These are phyloP conservation scores for Artemisia tridentata DNA, from an alignment of 129 eudicot species.

Conservation along the genomic window DNA sequence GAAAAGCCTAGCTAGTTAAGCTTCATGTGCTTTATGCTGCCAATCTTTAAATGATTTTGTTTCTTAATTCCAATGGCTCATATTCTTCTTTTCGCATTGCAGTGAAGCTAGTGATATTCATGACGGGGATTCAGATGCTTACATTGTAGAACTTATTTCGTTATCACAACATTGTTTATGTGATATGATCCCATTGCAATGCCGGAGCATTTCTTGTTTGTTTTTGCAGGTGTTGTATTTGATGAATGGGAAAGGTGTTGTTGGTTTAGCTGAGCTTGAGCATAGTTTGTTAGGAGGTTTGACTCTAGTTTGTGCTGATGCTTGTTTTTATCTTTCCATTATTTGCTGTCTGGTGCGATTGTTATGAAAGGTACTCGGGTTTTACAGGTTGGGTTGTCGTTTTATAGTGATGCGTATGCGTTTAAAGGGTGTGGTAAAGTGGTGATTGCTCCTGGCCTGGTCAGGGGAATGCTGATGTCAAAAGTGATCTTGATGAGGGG, in stretches of 20 bases:
- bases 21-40: too few relatives aligned
- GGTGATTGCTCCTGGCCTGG: slow-evolving; percentile 22
- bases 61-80: too few relatives aligned
- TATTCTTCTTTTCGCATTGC: too few relatives aligned
- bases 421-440: slow-evolving; percentile 59
- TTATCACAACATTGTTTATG: too few relatives aligned
- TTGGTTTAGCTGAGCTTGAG: slow-evolving; percentile 51
- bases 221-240: slow-evolving; percentile 51
- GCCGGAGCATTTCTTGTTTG: slow-evolving; percentile 52
- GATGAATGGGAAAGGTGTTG: slow-evolving; percentile 52
- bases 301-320: slow-evolving; percentile 54
- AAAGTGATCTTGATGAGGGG: slow-evolving; percentile 81
- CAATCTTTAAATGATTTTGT: too few relatives aligned
- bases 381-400: slow-evolving; percentile 66
- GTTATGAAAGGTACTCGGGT: slow-evolving; percentile 81
- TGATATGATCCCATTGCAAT: slow-evolving; percentile 33
- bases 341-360: slow-evolving; percentile 49
- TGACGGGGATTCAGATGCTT: too few relatives aligned
- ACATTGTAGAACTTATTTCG: too few relatives aligned
- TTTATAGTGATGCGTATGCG: slow-evolving; percentile 56
- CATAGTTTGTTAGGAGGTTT: slow-evolving; percentile 55
- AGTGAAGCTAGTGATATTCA: too few relatives aligned
- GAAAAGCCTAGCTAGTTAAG: too few relatives aligned
- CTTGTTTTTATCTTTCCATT: slow-evolving; percentile 67
- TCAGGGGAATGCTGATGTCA: slow-evolving; percentile 47